Evolutionary conservation across 2,329 filamentous ascomycete genomes (phyloP).

Genomic region (Penicillium sp.): DNA sequence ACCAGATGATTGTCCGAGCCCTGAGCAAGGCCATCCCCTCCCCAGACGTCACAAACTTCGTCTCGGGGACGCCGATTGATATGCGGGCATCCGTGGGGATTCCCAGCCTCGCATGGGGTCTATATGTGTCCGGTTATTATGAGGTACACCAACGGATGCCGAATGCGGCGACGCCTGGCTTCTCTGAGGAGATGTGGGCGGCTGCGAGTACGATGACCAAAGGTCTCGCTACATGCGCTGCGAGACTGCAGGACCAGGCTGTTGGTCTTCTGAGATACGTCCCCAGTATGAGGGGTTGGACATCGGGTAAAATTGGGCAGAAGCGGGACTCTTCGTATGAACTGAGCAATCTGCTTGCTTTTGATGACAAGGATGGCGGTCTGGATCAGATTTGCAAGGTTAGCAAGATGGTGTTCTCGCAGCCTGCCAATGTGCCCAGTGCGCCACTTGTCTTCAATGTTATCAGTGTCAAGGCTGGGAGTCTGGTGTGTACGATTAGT

Average conservation of each 20-base stretch:
- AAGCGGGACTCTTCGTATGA: slow-evolving; percentile 44
- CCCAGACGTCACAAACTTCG: slow-evolving; percentile 32
- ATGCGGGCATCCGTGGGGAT: slow-evolving; percentile 38
- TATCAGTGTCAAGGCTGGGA: slow-evolving; percentile 40
- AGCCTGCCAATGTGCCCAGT: slow-evolving; percentile 42
- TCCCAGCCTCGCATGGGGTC: slow-evolving; percentile 36
- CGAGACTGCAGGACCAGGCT: slow-evolving; percentile 38
- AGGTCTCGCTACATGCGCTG: slow-evolving; percentile 31
- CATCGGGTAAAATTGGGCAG: slow-evolving; percentile 37
- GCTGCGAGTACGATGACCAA: slow-evolving; percentile 32
- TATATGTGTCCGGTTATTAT: slow-evolving; percentile 34
- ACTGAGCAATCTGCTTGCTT: slow-evolving; percentile 46
- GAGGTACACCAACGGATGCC: slow-evolving; percentile 19
- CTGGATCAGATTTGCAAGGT: slow-evolving; percentile 19
- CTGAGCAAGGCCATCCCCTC: slow-evolving; percentile 33
- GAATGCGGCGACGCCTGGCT: slow-evolving; percentile 1
- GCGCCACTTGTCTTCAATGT: slow-evolving; percentile 43
- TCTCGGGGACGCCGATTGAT: slow-evolving; percentile 41
- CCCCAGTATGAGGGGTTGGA: slow-evolving; percentile 42
- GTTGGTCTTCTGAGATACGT: slow-evolving; percentile 46
- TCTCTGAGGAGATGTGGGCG: slow-evolving; percentile 36
- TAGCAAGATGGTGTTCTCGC: slow-evolving; percentile 43
- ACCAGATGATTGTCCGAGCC: slow-evolving; percentile 41
- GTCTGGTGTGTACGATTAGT: slow-evolving; percentile 39
- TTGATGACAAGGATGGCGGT: slow-evolving; percentile 33